A percentile compares a stretch with the other conserved stretches of the same genome.
These are phyloP conservation scores for Mucor lusitanicus DNA, from an alignment of 371 early-diverging fungal species.

Conservation along the genomic window DNA sequence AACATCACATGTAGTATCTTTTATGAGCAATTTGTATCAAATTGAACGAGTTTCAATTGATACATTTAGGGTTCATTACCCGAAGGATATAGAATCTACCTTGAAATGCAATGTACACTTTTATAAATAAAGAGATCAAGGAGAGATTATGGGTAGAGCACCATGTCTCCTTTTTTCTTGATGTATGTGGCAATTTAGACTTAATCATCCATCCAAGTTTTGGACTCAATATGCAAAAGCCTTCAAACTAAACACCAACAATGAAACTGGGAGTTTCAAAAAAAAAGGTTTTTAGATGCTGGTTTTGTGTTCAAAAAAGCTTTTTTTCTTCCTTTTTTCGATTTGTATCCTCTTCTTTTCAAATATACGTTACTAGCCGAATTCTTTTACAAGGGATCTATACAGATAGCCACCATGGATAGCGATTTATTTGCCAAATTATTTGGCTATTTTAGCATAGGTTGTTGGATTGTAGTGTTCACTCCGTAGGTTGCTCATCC, in stretches of 20 bases:
- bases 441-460: conserved; percentile 57
- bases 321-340: conserved; percentile 1
- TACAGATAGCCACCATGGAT: background rate
- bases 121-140: background rate
- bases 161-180: too few species aligned
- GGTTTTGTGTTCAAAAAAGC: background rate
- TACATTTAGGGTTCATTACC: background rate
- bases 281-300: background rate
- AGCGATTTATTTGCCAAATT: conserved; percentile 30
- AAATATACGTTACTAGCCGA: background rate
- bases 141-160: background rate
- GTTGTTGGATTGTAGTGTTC: conserved; percentile 70
- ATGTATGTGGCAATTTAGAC: too few species aligned
- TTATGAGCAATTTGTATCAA: background rate
- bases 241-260: background rate
- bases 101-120: background rate
- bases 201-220: background rate
- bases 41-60: background rate
- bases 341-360: conserved; percentile 1
- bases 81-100: background rate
- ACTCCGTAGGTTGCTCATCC: conserved; percentile 58
- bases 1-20: background rate
- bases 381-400: background rate
- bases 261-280: background rate
- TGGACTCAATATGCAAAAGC: background rate